A percentile compares a stretch with the other conserved stretches of the same genome.
These are phyloP conservation scores for Candida montana DNA, from an alignment of 805 yeast genomes.

Conservation along the genomic window DNA sequence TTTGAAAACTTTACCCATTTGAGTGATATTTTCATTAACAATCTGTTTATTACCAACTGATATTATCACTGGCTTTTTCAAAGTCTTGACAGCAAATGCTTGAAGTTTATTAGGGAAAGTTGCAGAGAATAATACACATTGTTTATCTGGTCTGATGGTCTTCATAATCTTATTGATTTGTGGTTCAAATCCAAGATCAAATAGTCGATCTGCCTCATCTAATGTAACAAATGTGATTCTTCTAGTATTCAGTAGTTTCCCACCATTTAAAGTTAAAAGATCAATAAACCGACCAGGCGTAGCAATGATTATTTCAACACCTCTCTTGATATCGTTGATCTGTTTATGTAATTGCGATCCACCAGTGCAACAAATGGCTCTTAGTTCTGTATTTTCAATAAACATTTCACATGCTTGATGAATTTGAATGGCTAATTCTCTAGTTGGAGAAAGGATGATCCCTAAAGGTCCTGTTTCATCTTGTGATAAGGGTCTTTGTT, in stretches of 20 bases:
- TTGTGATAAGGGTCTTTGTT: slow-evolving; percentile 48
- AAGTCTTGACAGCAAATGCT: slow-evolving; percentile 58
- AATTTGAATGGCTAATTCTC: slow-evolving; percentile 88
- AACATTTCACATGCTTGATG: slow-evolving; percentile 60
- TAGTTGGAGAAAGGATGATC: slow-evolving; percentile 79
- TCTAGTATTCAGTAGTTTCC: slow-evolving; percentile 58
- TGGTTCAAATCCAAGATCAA: slow-evolving; percentile 96
- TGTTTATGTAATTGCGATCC: slow-evolving; percentile 82
- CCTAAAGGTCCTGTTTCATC: slow-evolving; percentile 72
- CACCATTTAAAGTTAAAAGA: slow-evolving; percentile 74
- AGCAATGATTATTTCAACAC: slow-evolving; percentile 78
- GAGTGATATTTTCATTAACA: slow-evolving; percentile 77
- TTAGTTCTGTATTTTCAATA: slow-evolving; percentile 41
- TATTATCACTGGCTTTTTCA: slow-evolving; percentile 66
- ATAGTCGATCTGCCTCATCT: slow-evolving; percentile 96
- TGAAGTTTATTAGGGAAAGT: slow-evolving; percentile 86
- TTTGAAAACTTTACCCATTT: slow-evolving; percentile 56
- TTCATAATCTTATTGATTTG: slow-evolving; percentile 79
- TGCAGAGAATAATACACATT: slow-evolving; percentile 88
- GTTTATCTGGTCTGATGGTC: slow-evolving; percentile 78
- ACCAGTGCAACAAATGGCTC: slow-evolving; percentile 81
- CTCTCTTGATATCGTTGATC: slow-evolving; percentile 71
- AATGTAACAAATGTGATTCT: slow-evolving; percentile 78
- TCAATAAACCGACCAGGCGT: slow-evolving; percentile 96
- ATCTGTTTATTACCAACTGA: slow-evolving; percentile 74